Percentiles rank a stretch among this genome's conserved stretches.
These are phyloP conservation scores for Cnidoscolus chayamansa DNA, from an alignment of 441 rosid genomes.

Conservation along the genomic window DNA sequence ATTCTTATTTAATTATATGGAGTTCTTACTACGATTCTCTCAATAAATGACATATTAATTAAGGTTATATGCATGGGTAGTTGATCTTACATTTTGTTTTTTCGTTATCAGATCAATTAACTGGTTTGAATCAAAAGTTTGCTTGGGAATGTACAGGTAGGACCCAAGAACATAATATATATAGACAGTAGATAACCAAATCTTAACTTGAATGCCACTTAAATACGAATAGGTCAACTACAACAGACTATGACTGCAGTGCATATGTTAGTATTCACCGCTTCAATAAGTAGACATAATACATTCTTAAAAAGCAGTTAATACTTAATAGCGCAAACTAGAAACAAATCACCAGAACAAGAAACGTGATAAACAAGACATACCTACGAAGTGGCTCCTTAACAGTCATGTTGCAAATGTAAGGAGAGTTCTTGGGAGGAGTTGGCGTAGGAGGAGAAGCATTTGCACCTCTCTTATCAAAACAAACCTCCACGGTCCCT, in stretches of 20 bases:
- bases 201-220: neutral
- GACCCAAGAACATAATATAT: neutral
- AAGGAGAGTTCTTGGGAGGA: slow-evolving; percentile 76
- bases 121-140: neutral
- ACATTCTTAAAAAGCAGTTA: neutral
- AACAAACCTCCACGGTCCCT: slow-evolving; percentile 81
- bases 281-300: neutral
- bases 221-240: neutral
- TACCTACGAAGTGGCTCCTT: slow-evolving; percentile 69
- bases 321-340: neutral
- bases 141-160: neutral
- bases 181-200: neutral
- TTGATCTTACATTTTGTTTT: neutral
- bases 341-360: neutral
- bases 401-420: slow-evolving; percentile 85
- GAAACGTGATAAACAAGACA: neutral
- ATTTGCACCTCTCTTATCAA: slow-evolving; percentile 65
- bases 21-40: neutral
- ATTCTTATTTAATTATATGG: neutral
- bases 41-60: neutral
- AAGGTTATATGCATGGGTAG: too few relatives aligned
- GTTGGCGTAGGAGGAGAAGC: slow-evolving; percentile 73
- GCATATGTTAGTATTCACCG: neutral
- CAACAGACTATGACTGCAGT: neutral
- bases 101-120: neutral